Base-by-base conservation (phyloP, 1,139 yeast genomes). In the Saccharomycopsis crataegensis region DNA sequence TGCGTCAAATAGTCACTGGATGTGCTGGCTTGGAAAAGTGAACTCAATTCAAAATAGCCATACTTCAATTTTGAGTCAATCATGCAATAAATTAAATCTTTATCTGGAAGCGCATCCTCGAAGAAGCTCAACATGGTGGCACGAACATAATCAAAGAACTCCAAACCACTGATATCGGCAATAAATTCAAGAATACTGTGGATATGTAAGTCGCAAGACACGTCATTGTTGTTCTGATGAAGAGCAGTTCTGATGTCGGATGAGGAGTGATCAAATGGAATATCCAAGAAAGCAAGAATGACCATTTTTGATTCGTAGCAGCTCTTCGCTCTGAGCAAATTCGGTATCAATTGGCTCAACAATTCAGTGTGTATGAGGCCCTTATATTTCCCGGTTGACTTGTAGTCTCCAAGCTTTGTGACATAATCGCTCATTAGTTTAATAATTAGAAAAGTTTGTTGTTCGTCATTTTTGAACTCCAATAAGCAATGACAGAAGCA, bases 21-120 rank as follows among this genome's bases (percentile, higher is more conserved):
- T 8, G 6, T 3, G 28, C 3, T 9, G 17, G 33, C 28, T 22
- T 22, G 28, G 28, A 22, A 22, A 22, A 22, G 28, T 22, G 28
- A 22, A 22, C 28, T 3, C 28, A 22, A 22, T 41, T 50, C 53
- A 3, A 50, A 40, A 40, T 50, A 50, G 12, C 53, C 53, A 42
- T 51, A 51, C 8, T 33, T 22, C 12, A 36, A 5, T 37, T 51
- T 51, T 9, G 50, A 31, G 8, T 28, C 46, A 9, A 8, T 7
- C n/a, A 51, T 9, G 28, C 28, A n/a, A 32, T 34, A 34, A 36
- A 41, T 40, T 5, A 7, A 8, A 16, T 48, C 51, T 32, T 32
- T 12, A 43, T 33, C 46, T 33, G 33, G 17, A 7, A 38, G 51
- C 11, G 43, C 31, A n/a, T 33, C 43, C 22, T 36, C 28, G n/a